phyloP scores from a whole-genome alignment of 768 basidiomycete species.

The Roridomyces roridus region DNA sequence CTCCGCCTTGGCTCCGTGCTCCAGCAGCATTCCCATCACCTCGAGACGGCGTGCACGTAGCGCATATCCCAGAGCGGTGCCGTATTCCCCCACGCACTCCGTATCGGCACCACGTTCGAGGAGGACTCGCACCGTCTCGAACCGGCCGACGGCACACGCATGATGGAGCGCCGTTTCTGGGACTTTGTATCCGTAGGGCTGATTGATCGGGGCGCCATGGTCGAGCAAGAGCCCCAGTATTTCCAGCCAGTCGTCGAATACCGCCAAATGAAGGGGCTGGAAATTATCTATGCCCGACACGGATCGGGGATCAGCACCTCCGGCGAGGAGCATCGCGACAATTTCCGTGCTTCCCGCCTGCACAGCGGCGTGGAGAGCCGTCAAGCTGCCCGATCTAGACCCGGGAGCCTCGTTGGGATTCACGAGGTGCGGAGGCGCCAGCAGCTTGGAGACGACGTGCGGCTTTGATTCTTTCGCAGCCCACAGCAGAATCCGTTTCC shows the following conservation, averaged over 20 bases:
- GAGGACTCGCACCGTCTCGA: constrained; percentile 8
- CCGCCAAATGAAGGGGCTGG: constrained; percentile 11
- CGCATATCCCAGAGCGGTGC: constrained; percentile 2
- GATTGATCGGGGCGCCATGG: constrained; percentile 7
- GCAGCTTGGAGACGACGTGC: constrained; percentile 8
- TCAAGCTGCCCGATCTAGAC: background rate
- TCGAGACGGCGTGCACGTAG: background rate
- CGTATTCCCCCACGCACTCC: background rate
- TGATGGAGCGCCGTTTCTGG: constrained; percentile 1
- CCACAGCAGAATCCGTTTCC: background rate
- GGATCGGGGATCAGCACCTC: background rate
- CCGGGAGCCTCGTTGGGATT: background rate
- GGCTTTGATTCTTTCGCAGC: constrained; percentile 1
- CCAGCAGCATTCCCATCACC: background rate
- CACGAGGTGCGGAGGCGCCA: background rate
- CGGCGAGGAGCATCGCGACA: constrained; percentile 1
- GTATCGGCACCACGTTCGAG: background rate
- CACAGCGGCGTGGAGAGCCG: constrained; percentile 9
- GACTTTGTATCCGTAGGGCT: background rate
- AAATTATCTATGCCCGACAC: background rate
- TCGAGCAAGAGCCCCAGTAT: constrained; percentile 4
- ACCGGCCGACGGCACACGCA: background rate
- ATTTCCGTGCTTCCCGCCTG: background rate
- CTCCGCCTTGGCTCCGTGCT: background rate
- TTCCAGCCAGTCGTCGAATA: background rate